Conservation (phyloP, 805 yeast species). For the Barnettozyma sucrosica region DNA sequence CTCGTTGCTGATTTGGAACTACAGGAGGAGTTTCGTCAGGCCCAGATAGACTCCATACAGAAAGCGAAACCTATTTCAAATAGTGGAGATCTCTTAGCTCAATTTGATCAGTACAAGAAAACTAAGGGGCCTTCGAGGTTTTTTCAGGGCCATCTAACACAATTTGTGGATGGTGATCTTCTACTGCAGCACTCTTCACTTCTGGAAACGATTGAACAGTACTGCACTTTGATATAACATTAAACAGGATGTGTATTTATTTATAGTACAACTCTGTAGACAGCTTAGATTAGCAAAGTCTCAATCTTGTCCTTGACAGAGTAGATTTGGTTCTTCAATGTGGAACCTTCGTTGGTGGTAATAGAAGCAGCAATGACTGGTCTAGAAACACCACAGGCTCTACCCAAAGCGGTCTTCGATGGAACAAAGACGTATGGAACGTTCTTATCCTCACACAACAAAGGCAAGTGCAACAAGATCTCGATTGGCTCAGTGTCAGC, state of each 20-base stretch:
- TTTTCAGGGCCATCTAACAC: background rate
- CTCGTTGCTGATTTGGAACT: conserved; percentile 8
- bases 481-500: conserved; percentile 99
- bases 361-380: conserved; percentile 98
- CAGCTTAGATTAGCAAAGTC: conserved; percentile 76
- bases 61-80: conserved; percentile 5
- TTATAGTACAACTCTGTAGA: conserved; percentile 9
- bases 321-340: conserved; percentile 94
- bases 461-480: conserved; percentile 93
- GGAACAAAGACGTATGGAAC: conserved; percentile 99
- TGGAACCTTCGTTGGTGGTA: conserved; percentile 96
- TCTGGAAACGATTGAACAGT: conserved; percentile 5
- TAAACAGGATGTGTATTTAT: background rate
- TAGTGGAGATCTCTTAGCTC: background rate
- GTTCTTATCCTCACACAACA: conserved; percentile 98
- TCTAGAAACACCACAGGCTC: conserved; percentile 99
- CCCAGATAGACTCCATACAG: background rate
- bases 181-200: conserved; percentile 4
- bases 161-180: conserved; percentile 19
- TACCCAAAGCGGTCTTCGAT: conserved; percentile 96
- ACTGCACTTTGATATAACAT: conserved; percentile 7
- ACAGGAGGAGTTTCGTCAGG: conserved; percentile 1
- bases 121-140: conserved; percentile 1
- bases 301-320: conserved; percentile 98
- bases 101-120: conserved; percentile 5